phyloP scores from a whole-genome alignment of 805 yeast genomes.

The Ogataea parapolymorpha region DNA sequence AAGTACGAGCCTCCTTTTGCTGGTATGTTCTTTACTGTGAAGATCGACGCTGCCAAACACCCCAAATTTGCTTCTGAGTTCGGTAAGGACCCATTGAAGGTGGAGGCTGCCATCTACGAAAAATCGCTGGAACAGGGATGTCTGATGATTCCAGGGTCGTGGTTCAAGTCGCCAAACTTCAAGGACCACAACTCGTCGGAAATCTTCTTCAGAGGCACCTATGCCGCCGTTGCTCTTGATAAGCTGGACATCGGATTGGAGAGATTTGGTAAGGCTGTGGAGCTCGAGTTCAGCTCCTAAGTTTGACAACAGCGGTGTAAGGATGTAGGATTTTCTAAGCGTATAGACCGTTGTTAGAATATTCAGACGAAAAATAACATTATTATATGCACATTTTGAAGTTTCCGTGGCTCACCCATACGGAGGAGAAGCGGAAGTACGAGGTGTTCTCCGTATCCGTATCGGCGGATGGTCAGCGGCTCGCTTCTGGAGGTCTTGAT shows the following conservation, averaged over 20 bases:
- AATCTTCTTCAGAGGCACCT: slow-evolving; percentile 82
- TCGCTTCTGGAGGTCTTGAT: slow-evolving; percentile 93
- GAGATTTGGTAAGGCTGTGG: slow-evolving; percentile 64
- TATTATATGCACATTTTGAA: slow-evolving; percentile 56
- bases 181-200: slow-evolving; percentile 42
- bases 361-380: neutral
- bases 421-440: slow-evolving; percentile 73
- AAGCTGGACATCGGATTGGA: slow-evolving; percentile 57
- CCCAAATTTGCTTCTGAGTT: slow-evolving; percentile 64
- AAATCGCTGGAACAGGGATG: slow-evolving; percentile 57
- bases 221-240: slow-evolving; percentile 79
- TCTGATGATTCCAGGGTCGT: slow-evolving; percentile 77
- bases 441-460: slow-evolving; percentile 85
- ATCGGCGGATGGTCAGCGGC: slow-evolving; percentile 74
- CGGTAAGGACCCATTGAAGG: slow-evolving; percentile 55
- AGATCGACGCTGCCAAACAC: slow-evolving; percentile 73
- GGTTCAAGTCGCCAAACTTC: slow-evolving; percentile 64
- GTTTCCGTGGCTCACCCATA: slow-evolving; percentile 70
- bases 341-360: neutral
- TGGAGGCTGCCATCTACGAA: slow-evolving; percentile 64
- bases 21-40: slow-evolving; percentile 82
- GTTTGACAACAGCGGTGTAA: neutral
- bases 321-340: neutral
- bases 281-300: slow-evolving; percentile 47
- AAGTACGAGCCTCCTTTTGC: slow-evolving; percentile 63